Evolutionary conservation across 75 land plant genomes (phyloP).

Genomic region (Adiantum capillusveneris): DNA sequence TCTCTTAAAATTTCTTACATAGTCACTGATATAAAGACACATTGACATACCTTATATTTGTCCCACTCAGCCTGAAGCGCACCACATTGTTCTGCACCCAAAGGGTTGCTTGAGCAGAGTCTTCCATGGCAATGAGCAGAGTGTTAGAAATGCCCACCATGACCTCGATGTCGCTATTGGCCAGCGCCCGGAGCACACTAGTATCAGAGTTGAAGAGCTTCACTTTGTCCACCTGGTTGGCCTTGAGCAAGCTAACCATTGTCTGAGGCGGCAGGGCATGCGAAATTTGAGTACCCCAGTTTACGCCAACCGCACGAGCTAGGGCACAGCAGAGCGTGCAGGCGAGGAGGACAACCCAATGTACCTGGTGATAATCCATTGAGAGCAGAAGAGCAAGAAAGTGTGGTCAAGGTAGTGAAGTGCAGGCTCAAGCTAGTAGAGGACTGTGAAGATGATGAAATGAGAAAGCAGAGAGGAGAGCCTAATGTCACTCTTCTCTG

Average conservation of each 20-base stretch:
- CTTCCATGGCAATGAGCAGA: conserved; percentile 19
- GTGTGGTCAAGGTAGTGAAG: too few relatives aligned
- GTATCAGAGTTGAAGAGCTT: conserved; percentile 51
- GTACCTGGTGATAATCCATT: too few relatives aligned
- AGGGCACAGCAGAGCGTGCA: too few relatives aligned
- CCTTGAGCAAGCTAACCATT: conserved; percentile 44
- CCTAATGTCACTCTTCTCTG: too few relatives aligned
- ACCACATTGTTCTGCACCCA: conserved; percentile 49
- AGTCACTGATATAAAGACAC: background rate
- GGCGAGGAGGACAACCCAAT: too few relatives aligned
- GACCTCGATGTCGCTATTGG: conserved; percentile 37
- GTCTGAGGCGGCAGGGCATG: conserved; percentile 37
- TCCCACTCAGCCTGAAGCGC: conserved; percentile 29
- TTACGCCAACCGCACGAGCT: conserved; percentile 24
- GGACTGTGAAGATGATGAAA: too few relatives aligned
- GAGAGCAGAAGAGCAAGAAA: too few relatives aligned
- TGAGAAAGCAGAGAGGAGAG: too few relatives aligned
- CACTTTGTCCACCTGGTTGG: conserved; percentile 35
- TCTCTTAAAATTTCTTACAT: background rate
- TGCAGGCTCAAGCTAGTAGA: too few relatives aligned
- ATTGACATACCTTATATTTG: conserved; percentile 40
- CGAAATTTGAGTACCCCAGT: conserved; percentile 48
- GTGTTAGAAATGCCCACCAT: conserved; percentile 52
- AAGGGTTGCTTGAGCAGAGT: conserved; percentile 14
- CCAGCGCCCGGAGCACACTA: conserved; percentile 26